These are phyloP conservation scores for Glonium stellatum DNA, from an alignment of 495 filamentous ascomycete species.

Conservation along the genomic window DNA sequence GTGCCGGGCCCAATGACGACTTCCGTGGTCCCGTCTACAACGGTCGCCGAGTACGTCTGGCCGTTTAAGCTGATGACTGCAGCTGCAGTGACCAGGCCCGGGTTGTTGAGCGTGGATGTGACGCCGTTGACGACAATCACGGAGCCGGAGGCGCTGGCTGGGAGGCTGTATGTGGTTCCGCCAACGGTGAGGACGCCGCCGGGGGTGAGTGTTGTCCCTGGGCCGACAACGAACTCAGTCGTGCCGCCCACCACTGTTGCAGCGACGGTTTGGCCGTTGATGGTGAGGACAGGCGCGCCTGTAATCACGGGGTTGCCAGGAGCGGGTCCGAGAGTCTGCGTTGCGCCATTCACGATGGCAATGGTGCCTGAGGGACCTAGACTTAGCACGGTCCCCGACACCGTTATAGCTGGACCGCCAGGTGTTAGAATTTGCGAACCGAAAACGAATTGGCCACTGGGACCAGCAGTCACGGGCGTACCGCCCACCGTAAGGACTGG, in stretches of 20 bases:
- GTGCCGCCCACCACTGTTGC: constrained; percentile 17
- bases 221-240: constrained; percentile 21
- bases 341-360: constrained; percentile 22
- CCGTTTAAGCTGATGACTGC: constrained; percentile 23
- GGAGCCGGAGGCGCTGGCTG: constrained; percentile 17
- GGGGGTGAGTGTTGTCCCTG: constrained; percentile 19
- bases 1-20: constrained; percentile 29
- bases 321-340: constrained; percentile 18
- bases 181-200: constrained; percentile 20
- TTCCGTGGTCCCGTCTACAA: constrained; percentile 26
- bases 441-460: constrained; percentile 23
- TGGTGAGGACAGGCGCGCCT: constrained; percentile 5
- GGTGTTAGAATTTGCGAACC: constrained; percentile 17
- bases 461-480: constrained; percentile 19
- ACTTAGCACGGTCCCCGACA: constrained; percentile 15
- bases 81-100: constrained; percentile 7
- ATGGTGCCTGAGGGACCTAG: constrained; percentile 25
- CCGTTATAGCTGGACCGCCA: constrained; percentile 16
- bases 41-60: constrained; percentile 27
- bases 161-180: constrained; percentile 22
- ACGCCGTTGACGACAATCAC: constrained; percentile 22
- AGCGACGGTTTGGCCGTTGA: constrained; percentile 6
- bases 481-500: constrained; percentile 20
- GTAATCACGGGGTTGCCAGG: background rate
- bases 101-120: constrained; percentile 18